Evolutionary conservation across 2,329 filamentous ascomycete species (phyloP).

Genomic region (Fusarium falciforme): DNA sequence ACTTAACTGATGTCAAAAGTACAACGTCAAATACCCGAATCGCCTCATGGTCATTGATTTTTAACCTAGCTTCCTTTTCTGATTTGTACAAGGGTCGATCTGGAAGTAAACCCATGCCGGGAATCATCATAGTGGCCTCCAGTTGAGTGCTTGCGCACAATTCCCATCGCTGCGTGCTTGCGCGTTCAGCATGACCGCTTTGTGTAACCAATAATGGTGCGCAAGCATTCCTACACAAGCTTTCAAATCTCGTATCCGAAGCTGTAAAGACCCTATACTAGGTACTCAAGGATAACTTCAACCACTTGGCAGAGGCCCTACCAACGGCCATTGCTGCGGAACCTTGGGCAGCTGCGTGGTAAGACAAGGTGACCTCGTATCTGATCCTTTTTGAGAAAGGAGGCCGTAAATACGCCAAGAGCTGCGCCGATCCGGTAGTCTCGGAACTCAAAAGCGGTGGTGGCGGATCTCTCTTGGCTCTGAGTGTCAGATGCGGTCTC

Average conservation of each 20-base stretch:
- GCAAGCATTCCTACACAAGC: not conserved
- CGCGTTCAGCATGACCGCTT: not conserved
- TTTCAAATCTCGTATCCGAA: not conserved
- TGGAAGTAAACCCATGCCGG: not conserved
- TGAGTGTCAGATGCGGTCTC: not conserved
- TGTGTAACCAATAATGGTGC: not conserved
- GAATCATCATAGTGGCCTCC: not conserved
- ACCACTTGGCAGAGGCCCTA: not conserved
- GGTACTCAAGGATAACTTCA: not conserved
- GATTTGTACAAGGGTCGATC: accelerated
- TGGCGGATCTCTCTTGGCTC: not conserved
- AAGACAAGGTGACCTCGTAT: not conserved
- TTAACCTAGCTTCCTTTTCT: not conserved
- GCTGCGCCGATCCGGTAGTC: slow-evolving; percentile 2
- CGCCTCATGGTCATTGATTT: not conserved
- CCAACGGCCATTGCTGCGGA: not conserved
- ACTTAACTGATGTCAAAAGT: not conserved
- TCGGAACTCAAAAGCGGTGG: not conserved
- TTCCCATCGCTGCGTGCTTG: not conserved
- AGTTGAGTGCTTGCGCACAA: not conserved
- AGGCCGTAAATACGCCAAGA: not conserved
- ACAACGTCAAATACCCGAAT: not conserved
- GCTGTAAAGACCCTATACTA: not conserved
- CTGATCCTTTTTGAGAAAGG: not conserved
- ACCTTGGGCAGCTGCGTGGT: not conserved